These are phyloP conservation scores for Vaccinium corymbosum DNA, from an alignment of 148 eudicot genomes.

Conservation along the genomic window DNA sequence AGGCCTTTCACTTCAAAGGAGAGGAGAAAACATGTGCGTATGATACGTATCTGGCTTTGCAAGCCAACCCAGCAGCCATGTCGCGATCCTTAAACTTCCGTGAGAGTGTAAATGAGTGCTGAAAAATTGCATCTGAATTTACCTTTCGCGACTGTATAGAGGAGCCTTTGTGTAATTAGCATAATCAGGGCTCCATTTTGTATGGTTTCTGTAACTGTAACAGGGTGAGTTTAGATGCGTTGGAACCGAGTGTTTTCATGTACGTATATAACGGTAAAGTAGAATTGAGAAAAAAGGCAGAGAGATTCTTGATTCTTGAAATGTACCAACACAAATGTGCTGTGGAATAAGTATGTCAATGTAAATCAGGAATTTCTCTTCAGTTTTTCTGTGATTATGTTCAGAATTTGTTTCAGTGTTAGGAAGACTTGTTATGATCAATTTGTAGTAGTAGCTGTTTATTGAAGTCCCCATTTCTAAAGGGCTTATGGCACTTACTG, in stretches of 20 bases:
- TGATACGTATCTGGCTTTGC: conserved; percentile 36
- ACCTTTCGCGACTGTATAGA: neutral
- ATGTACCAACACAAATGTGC: conserved; percentile 15
- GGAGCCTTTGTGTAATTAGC: neutral
- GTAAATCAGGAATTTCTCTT: conserved; percentile 1
- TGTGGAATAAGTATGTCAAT: conserved; percentile 6
- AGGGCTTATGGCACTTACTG: no score
- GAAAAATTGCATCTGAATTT: neutral
- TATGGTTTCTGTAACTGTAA: neutral
- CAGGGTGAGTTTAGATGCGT: neutral
- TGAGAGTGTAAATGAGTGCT: conserved; percentile 34
- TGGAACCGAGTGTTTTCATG: conserved; percentile 1
- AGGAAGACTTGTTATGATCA: neutral
- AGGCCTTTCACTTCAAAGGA: conserved; percentile 31
- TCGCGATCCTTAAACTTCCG: conserved; percentile 65
- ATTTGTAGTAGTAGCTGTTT: neutral
- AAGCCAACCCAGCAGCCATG: conserved; percentile 82
- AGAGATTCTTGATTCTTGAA: conserved; percentile 15
- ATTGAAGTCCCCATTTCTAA: neutral
- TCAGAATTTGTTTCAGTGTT: neutral
- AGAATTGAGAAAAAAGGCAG: conserved; percentile 7
- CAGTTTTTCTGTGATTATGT: neutral
- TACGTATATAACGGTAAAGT: conserved; percentile 7
- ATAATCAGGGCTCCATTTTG: conserved; percentile 15
- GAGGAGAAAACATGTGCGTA: conserved; percentile 9